These are phyloP conservation scores for Dipteronia sinensis DNA, from an alignment of 345 rosid species.

Conservation along the genomic window DNA sequence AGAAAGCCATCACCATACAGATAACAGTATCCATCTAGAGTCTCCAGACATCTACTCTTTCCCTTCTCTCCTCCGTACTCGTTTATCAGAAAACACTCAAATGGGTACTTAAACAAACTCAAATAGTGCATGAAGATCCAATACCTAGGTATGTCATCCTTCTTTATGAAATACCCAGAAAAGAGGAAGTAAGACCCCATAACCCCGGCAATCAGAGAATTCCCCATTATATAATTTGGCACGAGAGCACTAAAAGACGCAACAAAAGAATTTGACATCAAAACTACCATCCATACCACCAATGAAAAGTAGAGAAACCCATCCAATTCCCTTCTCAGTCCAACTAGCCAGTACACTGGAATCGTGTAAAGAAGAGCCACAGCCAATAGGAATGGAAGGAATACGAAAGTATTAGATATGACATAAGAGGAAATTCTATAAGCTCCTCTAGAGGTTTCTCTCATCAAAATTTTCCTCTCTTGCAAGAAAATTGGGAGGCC, in stretches of 20 bases:
- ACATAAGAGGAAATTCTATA: constrained; percentile 39
- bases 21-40: constrained; percentile 26
- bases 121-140: constrained; percentile 39
- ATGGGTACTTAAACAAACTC: constrained; percentile 39
- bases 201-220: constrained; percentile 30
- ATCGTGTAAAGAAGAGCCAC: constrained; percentile 36
- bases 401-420: constrained; percentile 32
- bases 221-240: constrained; percentile 36
- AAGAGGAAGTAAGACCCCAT: constrained; percentile 38
- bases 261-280: constrained; percentile 40
- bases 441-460: constrained; percentile 39
- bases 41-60: constrained; percentile 27
- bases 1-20: constrained; percentile 32
- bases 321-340: constrained; percentile 31
- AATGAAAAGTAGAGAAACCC: constrained; percentile 36
- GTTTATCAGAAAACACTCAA: constrained; percentile 37
- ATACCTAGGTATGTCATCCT: constrained; percentile 31
- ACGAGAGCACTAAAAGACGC: constrained; percentile 36
- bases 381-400: constrained; percentile 33
- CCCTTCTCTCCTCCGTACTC: constrained; percentile 34
- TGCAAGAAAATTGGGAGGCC: constrained; percentile 39
- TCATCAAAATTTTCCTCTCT: constrained; percentile 33
- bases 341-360: constrained; percentile 36
- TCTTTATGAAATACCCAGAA: constrained; percentile 39
- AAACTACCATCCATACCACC: constrained; percentile 33